Evolutionary conservation across 1,284 basidiomycete genomes (phyloP).

Genomic region (Ustilago esculenta): DNA sequence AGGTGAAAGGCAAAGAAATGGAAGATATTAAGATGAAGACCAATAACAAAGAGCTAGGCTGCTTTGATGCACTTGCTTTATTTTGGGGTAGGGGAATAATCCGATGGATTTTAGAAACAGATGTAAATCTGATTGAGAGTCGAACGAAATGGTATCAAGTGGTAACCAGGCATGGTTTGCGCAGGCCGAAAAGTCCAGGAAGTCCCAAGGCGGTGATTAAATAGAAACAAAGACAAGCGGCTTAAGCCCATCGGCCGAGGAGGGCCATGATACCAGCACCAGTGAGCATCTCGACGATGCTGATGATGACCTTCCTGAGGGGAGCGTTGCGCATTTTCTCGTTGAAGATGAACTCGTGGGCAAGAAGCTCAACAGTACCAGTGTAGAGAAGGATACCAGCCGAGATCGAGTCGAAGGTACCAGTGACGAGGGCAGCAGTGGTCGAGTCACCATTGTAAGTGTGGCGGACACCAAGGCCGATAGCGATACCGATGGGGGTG

Average conservation of each 20-base stretch:
- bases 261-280: constrained; percentile 70
- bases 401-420: constrained; percentile 62
- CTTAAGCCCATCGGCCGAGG: constrained; percentile 66
- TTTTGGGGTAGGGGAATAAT: too few relatives aligned
- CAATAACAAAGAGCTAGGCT: too few relatives aligned
- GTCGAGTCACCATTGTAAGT: constrained; percentile 63
- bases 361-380: constrained; percentile 63
- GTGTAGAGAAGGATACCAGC: constrained; percentile 66
- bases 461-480: constrained; percentile 61
- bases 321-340: constrained; percentile 65
- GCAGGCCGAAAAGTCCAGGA: background rate
- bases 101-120: too few relatives aligned
- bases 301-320: constrained; percentile 57
- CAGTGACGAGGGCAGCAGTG: constrained; percentile 63
- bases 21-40: too few relatives aligned
- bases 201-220: background rate
- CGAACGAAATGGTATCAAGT: background rate
- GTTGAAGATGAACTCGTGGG: constrained; percentile 68
- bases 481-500: constrained; percentile 65
- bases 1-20: too few relatives aligned
- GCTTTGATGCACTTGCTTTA: too few relatives aligned
- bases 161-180: background rate
- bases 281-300: constrained; percentile 64
- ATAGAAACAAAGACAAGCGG: background rate
- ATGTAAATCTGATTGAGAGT: constrained; percentile 1